Evolutionary conservation across 192 early-diverging fungal genomes (phyloP), one percentile per base, ranked within the genome.

Genomic region (Dissophora ornata): DNA sequence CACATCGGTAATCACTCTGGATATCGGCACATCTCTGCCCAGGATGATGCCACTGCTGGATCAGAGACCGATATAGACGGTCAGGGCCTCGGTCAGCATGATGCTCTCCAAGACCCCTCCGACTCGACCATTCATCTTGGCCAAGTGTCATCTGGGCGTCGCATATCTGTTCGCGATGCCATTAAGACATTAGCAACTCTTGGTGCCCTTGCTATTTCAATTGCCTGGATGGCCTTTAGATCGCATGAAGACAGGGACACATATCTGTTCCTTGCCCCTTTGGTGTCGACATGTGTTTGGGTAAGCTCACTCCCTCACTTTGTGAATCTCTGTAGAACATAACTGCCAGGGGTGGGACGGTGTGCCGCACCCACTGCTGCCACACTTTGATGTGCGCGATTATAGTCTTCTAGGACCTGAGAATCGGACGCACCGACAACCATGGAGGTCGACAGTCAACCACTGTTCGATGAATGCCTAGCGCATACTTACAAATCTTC

Each of bases 111-210:
- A 24, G 49, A 67, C 46, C 10, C 46, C 10, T 6, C 50, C 22
- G 51, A 58, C 15, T 67, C 68, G 22, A 21, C 44, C 7, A 22
- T 41, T 28, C 48, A 62, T 46, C 73, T 77, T 16, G 73, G 73
- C 28, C 73, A 77, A 33, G 73, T 77, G 1, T 38, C 64, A n/a
- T 67, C 73, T 26, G 73, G 73, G 33, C 73, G 73, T 30, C 57
- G 34, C 13, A 67, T 77, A 0, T 62, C 73, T 56, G 33, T 65
- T 16, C 73, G 73, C 40, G 73, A 77, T 46, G 47, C 65, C 5
- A 30, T 67, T 22, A 77, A 77, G 47, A 50, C 59, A 1, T 11
- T 77, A 21, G 63, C 58, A 15, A 18, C 73, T 4, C 41, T 67
- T n/a, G 29, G 62, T 0, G 67, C 73, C 12, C 53, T 77, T 6